These are phyloP conservation scores for Aspergillus oerlinghausenensis DNA, from an alignment of 2,329 filamentous ascomycete genomes.

Conservation along the genomic window DNA sequence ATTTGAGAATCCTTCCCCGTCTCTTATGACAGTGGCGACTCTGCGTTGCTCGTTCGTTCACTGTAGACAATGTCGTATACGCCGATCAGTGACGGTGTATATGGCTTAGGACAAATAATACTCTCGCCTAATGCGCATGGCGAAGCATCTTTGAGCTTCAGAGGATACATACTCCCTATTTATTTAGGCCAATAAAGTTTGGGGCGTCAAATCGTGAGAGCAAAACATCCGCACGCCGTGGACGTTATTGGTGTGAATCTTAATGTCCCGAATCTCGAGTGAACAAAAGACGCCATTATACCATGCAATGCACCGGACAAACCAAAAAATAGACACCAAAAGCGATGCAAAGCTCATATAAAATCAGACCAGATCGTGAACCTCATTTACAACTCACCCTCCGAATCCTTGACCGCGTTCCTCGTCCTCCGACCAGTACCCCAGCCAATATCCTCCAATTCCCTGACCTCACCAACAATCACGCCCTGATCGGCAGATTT, in stretches of 20 bases:
- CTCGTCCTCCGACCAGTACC: slow-evolving; percentile 33
- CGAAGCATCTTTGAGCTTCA: background rate
- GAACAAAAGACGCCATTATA: background rate
- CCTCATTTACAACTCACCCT: slow-evolving; percentile 6
- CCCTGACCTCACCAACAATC: slow-evolving; percentile 27
- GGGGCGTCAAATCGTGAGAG: background rate
- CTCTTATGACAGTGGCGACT: background rate
- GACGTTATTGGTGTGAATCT: background rate
- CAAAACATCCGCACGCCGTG: background rate
- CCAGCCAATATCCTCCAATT: slow-evolving; percentile 33
- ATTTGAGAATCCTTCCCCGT: background rate
- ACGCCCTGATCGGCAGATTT: slow-evolving; percentile 11
- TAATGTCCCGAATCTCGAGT: background rate
- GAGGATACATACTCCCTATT: background rate
- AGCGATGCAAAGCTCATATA: background rate
- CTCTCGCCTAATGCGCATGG: background rate
- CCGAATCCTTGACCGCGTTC: slow-evolving; percentile 21
- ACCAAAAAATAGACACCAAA: background rate
- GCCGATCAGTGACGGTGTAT: no score
- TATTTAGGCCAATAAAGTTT: background rate
- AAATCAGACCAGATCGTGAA: background rate
- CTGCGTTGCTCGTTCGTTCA: background rate
- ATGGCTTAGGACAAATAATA: background rate
- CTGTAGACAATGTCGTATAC: background rate
- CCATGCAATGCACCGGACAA: background rate